Percentiles rank a stretch among this genome's conserved stretches.
Evolutionary conservation across 768 basidiomycete species (phyloP).

Genomic region (Mycena belliarum): DNA sequence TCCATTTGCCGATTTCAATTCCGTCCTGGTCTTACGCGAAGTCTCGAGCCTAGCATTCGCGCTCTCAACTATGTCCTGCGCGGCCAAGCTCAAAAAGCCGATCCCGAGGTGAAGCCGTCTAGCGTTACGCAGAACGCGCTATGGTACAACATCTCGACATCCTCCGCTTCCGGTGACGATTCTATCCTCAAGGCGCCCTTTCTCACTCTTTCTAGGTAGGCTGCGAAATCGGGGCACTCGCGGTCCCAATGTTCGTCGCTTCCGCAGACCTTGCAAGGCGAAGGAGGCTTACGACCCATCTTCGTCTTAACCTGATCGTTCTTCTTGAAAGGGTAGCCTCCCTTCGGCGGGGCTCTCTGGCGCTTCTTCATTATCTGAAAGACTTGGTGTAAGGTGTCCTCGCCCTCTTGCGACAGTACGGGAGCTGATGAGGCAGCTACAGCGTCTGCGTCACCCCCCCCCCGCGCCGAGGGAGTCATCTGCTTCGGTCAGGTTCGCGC

Average conservation of each 20-base stretch:
- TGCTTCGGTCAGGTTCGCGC: no score
- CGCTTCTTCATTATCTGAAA: not conserved
- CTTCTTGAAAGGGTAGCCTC: not conserved
- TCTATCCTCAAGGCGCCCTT: not conserved
- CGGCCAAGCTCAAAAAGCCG: no score
- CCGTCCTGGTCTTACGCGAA: no score
- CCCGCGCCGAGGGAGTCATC: no score
- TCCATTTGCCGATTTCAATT: no score
- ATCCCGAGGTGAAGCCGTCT: not conserved
- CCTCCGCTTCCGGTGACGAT: not conserved
- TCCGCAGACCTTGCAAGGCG: not conserved
- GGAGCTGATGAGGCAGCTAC: no score
- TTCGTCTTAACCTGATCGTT: not conserved
- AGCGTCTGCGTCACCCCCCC: no score
- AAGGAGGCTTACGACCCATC: not conserved
- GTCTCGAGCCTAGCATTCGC: no score
- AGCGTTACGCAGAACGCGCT: not conserved
- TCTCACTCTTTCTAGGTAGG: not conserved
- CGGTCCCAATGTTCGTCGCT: not conserved
- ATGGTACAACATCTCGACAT: not conserved
- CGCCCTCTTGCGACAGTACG: no score
- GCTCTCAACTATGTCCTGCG: no score
- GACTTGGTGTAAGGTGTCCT: not conserved
- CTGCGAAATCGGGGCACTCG: not conserved
- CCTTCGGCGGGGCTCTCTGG: not conserved